These are phyloP conservation scores for Tricholoma hemisulphureum DNA, from an alignment of 768 basidiomycete genomes.

Conservation along the genomic window DNA sequence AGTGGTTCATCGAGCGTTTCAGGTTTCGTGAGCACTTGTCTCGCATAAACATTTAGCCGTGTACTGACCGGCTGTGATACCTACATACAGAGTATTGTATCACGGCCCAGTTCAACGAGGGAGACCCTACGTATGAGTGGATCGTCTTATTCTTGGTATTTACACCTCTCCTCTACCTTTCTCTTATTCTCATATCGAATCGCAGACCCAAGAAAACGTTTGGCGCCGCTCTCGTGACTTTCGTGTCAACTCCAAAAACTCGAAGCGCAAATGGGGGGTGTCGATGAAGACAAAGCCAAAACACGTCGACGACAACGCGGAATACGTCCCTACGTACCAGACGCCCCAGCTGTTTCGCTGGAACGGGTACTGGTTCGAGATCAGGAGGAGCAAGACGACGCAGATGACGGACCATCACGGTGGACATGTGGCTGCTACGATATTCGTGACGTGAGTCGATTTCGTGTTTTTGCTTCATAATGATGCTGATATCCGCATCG, in stretches of 20 bases:
- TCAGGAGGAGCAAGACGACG: constrained; percentile 25
- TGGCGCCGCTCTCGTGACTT: constrained; percentile 45
- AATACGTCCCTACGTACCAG: constrained; percentile 41
- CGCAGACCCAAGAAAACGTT: constrained; percentile 42
- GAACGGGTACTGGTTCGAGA: constrained; percentile 40
- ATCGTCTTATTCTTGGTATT: constrained; percentile 43
- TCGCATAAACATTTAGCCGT: no score
- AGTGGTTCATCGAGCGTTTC: constrained; percentile 39
- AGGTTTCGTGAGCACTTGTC: constrained; percentile 36
- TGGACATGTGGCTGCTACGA: constrained; percentile 17
- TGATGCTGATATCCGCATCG: not conserved
- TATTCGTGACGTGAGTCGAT: constrained; percentile 33
- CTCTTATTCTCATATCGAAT: not conserved
- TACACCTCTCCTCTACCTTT: not conserved
- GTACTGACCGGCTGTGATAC: no score
- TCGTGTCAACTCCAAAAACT: constrained; percentile 37
- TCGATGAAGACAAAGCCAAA: constrained; percentile 17
- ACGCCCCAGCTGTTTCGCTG: constrained; percentile 41
- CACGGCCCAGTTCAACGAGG: constrained; percentile 45
- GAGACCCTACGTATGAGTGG: constrained; percentile 52
- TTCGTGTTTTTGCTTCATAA: not conserved
- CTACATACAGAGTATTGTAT: constrained; percentile 40
- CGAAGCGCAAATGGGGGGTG: constrained; percentile 39
- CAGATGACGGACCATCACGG: constrained; percentile 9
- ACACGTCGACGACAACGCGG: constrained; percentile 28